A percentile compares a stretch with the other conserved stretches of the same genome.
Conservation (phyloP, 257 asterid species). For the Galeopsis tetrahit region DNA sequence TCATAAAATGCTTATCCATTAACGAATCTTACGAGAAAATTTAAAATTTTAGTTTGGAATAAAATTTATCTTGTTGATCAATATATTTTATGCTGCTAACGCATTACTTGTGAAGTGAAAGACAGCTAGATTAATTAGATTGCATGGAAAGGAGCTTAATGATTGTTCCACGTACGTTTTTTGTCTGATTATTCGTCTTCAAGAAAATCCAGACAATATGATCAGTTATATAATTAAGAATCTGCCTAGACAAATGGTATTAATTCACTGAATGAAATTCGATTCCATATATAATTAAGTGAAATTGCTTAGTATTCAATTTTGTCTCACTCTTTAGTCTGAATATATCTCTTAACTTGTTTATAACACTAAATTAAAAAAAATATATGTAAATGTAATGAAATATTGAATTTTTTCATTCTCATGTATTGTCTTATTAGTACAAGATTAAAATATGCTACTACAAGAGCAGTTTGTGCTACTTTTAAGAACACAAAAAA, state of each 20-base stretch:
- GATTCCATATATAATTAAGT: slow-evolving; percentile 26
- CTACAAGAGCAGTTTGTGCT: too few relatives aligned
- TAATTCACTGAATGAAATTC: slow-evolving; percentile 17
- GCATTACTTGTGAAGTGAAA: background rate
- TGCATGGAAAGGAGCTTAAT: background rate
- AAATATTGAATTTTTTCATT: too few relatives aligned
- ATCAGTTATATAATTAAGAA: slow-evolving; percentile 11
- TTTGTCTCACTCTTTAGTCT: background rate
- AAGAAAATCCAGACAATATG: background rate
- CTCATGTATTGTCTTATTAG: too few relatives aligned
- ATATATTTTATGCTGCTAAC: background rate
- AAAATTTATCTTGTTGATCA: background rate
- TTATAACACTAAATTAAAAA: too few relatives aligned
- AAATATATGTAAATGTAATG: too few relatives aligned
- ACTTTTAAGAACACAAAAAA: too few relatives aligned
- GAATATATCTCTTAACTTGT: background rate
- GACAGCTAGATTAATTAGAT: background rate
- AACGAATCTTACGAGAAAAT: background rate
- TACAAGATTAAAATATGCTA: too few relatives aligned
- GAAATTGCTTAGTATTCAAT: background rate
- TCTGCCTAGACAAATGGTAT: slow-evolving; percentile 33
- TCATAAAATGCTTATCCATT: background rate
- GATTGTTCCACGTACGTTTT: background rate
- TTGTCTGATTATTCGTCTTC: background rate
- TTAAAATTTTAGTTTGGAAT: background rate